Evolutionary conservation across 176 grass and related monocot species (phyloP).

Genomic region (Guadua angustifolia): DNA sequence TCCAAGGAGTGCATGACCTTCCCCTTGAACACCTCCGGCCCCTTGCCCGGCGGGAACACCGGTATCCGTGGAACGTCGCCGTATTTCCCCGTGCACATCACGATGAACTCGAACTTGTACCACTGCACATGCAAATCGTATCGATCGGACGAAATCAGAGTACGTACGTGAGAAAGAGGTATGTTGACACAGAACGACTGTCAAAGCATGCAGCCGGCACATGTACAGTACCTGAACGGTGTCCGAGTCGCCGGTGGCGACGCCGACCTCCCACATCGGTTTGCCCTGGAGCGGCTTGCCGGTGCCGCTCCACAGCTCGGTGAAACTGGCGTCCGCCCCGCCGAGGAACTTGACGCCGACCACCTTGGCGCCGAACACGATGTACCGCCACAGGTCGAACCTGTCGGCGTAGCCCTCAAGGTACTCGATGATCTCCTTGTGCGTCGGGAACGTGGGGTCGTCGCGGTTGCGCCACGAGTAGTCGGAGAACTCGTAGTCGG

Average conservation of each 20-base stretch:
- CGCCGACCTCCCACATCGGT: constrained; percentile 86
- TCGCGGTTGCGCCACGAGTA: constrained; percentile 72
- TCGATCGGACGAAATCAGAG: neutral
- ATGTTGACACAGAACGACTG: neutral
- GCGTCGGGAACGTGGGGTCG: constrained; percentile 82
- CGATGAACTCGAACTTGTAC: constrained; percentile 87
- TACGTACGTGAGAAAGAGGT: neutral
- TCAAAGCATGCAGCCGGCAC: neutral
- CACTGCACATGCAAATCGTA: constrained; percentile 38
- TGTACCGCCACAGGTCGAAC: constrained; percentile 77
- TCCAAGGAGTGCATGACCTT: constrained; percentile 84
- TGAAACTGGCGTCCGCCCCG: constrained; percentile 42
- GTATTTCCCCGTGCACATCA: constrained; percentile 98
- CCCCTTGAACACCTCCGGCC: constrained; percentile 77
- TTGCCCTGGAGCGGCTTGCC: constrained; percentile 53
- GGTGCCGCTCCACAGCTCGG: constrained; percentile 72
- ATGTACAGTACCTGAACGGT: constrained; percentile 52
- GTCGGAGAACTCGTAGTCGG: constrained; percentile 97
- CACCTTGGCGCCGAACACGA: constrained; percentile 68
- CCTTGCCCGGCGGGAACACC: constrained; percentile 60
- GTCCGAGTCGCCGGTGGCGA: constrained; percentile 45
- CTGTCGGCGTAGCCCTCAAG: constrained; percentile 71
- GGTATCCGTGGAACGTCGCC: constrained; percentile 83
- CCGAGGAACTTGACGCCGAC: constrained; percentile 80
- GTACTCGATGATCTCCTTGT: constrained; percentile 87